phyloP scores from a whole-genome alignment of 106 monocot species.

The Narthecium ossifragum region DNA sequence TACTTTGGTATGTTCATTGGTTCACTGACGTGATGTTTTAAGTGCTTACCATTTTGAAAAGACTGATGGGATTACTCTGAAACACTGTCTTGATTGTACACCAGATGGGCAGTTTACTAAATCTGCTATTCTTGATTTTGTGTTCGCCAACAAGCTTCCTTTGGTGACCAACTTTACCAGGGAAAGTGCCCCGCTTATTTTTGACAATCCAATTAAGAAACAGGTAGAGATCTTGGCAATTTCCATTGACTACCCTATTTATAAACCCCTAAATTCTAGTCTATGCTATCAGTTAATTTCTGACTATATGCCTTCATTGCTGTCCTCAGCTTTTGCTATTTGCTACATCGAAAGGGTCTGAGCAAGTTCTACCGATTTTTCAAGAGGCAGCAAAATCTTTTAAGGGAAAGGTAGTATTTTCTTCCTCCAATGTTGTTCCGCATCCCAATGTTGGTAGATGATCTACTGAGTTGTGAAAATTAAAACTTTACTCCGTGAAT shows the following conservation, averaged over 20 bases:
- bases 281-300: not conserved
- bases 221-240: conserved; percentile 37
- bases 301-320: not conserved
- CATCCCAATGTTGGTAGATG: too few species aligned
- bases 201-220: conserved; percentile 83
- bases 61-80: too few species aligned
- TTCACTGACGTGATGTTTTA: too few species aligned
- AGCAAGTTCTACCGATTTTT: conserved; percentile 52
- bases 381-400: conserved; percentile 80
- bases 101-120: conserved; percentile 75
- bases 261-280: not conserved
- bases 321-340: conserved; percentile 76
- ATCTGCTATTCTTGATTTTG: conserved; percentile 72
- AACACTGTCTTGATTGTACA: conserved; percentile 1
- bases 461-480: too few species aligned
- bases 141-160: conserved; percentile 84
- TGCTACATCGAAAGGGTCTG: conserved; percentile 66
- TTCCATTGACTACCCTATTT: not conserved
- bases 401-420: conserved; percentile 92
- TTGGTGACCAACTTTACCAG: conserved; percentile 65
- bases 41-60: too few species aligned
- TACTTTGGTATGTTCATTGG: conserved; percentile 72
- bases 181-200: conserved; percentile 65
- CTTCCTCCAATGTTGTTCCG: too few species aligned
- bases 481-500: too few species aligned